These are phyloP conservation scores for Teratosphaeria viscida DNA, from an alignment of 2,329 filamentous ascomycete species.

Conservation along the genomic window DNA sequence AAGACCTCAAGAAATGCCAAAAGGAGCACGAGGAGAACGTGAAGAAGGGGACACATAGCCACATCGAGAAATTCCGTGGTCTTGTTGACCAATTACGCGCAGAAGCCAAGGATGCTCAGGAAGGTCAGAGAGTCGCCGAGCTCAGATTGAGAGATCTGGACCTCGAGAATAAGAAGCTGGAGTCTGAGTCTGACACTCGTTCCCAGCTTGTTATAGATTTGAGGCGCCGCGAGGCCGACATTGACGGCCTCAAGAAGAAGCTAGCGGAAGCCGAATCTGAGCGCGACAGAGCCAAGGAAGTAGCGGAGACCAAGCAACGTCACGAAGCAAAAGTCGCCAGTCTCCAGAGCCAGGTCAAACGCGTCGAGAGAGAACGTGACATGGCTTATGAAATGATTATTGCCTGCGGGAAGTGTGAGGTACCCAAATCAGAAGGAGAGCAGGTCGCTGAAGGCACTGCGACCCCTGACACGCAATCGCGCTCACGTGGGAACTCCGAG, in stretches of 20 bases:
- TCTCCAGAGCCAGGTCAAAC: conserved; percentile 20
- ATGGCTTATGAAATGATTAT: conserved; percentile 26
- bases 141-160: conserved; percentile 31
- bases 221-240: conserved; percentile 8
- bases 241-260: conserved; percentile 20
- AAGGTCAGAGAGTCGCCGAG: conserved; percentile 36
- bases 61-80: conserved; percentile 42
- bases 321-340: conserved; percentile 20
- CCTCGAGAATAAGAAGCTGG: conserved; percentile 17
- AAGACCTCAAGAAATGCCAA: conserved; percentile 28
- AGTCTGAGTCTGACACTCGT: conserved; percentile 15
- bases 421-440: conserved; percentile 8
- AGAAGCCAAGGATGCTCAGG: conserved; percentile 45
- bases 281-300: conserved; percentile 15
- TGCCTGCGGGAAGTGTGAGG: conserved; percentile 23
- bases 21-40: conserved; percentile 35
- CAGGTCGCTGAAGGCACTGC: conserved; percentile 3
- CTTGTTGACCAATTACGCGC: conserved; percentile 44
- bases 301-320: conserved; percentile 16
- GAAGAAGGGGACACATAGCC: conserved; percentile 39
- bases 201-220: conserved; percentile 11
- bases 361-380: conserved; percentile 22
- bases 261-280: conserved; percentile 20
- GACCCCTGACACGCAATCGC: conserved; percentile 4
- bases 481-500: conserved; percentile 15